A percentile compares a stretch with the other conserved stretches of the same genome.
phyloP scores from a whole-genome alignment of 257 asterid species.

The Asclepias syriaca region DNA sequence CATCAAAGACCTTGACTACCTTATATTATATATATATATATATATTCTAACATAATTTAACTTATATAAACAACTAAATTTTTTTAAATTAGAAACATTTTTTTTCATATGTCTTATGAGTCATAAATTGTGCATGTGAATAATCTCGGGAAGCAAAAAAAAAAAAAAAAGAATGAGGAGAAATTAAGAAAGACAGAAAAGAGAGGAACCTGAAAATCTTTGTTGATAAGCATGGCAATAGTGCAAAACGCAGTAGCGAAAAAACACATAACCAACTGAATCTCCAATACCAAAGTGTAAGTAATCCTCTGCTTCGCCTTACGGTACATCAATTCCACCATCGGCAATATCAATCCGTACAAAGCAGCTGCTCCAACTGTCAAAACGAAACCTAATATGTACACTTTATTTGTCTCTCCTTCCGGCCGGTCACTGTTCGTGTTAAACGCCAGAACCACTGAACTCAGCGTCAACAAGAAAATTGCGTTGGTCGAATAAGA shows the following conservation, averaged over 20 bases:
- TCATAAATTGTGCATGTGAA: no score
- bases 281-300: slow-evolving; percentile 31
- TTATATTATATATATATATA: no score
- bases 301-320: slow-evolving; percentile 22
- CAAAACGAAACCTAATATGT: slow-evolving; percentile 24
- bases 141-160: no score
- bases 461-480: slow-evolving; percentile 21
- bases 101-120: no score
- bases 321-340: slow-evolving; percentile 25
- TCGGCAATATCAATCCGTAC: slow-evolving; percentile 28
- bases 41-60: no score
- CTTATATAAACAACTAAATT: no score
- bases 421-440: slow-evolving; percentile 16
- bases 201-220: slow-evolving; percentile 25
- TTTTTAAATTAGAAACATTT: no score
- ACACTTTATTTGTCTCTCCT: slow-evolving; percentile 21
- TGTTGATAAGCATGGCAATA: slow-evolving; percentile 24
- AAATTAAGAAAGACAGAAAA: no score
- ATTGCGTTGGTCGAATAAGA: slow-evolving; percentile 23
- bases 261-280: slow-evolving; percentile 19
- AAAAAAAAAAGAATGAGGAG: no score
- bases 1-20: no score
- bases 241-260: slow-evolving; percentile 23
- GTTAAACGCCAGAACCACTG: slow-evolving; percentile 23
- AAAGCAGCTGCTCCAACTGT: slow-evolving; percentile 24